A percentile compares a stretch with the other conserved stretches of the same genome.
Conservation (phyloP, 768 basidiomycete species). For the Naganishia vaughanmartiniae region DNA sequence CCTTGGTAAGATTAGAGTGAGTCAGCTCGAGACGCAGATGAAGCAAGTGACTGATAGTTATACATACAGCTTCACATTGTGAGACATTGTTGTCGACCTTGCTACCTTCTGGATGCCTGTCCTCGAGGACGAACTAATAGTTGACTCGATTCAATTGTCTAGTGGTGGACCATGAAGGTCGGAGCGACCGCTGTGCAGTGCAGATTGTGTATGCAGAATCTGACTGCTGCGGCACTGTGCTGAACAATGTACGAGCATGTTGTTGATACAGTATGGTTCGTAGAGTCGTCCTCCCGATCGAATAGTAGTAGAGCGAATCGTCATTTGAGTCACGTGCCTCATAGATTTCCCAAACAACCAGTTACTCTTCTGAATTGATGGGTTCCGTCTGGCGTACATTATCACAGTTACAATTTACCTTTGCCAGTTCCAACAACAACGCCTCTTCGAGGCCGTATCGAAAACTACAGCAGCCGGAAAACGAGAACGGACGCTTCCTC, state of each 20-base stretch:
- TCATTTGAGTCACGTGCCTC: constrained; percentile 2
- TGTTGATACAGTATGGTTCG: not conserved
- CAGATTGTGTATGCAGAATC: not conserved
- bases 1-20: not conserved
- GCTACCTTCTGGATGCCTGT: not conserved
- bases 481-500: not conserved
- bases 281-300: not conserved
- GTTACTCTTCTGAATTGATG: not conserved
- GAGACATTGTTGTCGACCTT: constrained; percentile 19
- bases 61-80: constrained; percentile 28
- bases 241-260: not conserved
- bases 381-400: too few species aligned
- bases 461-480: not conserved
- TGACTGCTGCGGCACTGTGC: not conserved
- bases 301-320: not conserved
- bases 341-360: constrained; percentile 6
- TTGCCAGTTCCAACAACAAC: not conserved
- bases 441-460: not conserved
- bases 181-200: not conserved
- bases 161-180: not conserved
- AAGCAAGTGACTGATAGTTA: not conserved
- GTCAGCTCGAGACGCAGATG: not conserved
- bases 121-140: not conserved
- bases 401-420: not conserved
- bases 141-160: not conserved